Percentiles rank a stretch among this genome's conserved stretches.
Evolutionary conservation across 129 eudicot species (phyloP).

Genomic region (Flaveria sonorensis): DNA sequence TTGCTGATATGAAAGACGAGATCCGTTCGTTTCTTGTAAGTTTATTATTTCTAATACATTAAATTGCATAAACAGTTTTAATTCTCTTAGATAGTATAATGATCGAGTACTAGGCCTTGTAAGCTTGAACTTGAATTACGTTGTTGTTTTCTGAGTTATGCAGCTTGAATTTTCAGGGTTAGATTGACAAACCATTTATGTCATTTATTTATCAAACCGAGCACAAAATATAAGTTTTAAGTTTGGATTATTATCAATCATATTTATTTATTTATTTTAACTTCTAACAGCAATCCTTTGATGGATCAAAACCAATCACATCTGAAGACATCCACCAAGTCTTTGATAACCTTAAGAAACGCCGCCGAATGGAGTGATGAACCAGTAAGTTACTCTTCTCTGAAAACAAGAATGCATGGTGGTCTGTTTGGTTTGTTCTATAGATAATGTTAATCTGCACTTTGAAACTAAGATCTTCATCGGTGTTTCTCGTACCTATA

Average conservation of each 20-base stretch:
- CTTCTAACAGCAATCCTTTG: conserved; percentile 61
- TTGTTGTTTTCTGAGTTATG: background rate
- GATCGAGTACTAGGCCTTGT: background rate
- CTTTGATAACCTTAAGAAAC: conserved; percentile 86
- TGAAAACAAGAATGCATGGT: background rate
- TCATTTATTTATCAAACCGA: background rate
- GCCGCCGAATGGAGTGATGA: conserved; percentile 55
- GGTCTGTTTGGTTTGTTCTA: conserved; percentile 14
- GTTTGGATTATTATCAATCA: background rate
- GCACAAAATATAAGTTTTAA: background rate
- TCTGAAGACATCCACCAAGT: conserved; percentile 72
- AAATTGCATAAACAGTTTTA: background rate
- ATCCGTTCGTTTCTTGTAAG: conserved; percentile 62
- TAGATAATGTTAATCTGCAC: conserved; percentile 24
- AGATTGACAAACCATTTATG: background rate
- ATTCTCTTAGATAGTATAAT: background rate
- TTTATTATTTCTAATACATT: background rate
- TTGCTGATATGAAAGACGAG: conserved; percentile 90
- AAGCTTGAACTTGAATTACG: background rate
- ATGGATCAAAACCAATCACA: conserved; percentile 71
- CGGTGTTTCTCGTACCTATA: background rate
- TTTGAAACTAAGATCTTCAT: conserved; percentile 12
- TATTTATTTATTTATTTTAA: background rate
- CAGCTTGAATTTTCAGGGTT: background rate
- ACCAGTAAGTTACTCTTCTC: conserved; percentile 2